These are phyloP conservation scores for Tuber calosporum DNA, from an alignment of 495 filamentous ascomycete genomes.

Conservation along the genomic window DNA sequence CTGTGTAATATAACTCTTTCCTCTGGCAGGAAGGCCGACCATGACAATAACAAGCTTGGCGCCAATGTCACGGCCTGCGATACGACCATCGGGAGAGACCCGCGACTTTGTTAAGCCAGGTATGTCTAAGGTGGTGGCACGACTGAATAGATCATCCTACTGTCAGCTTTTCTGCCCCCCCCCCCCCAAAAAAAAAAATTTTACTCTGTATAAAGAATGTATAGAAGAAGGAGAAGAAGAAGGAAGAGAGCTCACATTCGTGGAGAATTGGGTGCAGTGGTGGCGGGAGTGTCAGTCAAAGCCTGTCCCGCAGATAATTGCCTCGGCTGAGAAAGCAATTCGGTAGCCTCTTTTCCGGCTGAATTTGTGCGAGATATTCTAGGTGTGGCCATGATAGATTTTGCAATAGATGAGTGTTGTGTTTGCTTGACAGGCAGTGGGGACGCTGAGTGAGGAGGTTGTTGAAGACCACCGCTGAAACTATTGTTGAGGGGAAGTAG, in stretches of 20 bases:
- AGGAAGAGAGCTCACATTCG: constrained; percentile 54
- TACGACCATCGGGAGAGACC: constrained; percentile 88
- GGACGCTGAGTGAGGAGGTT: constrained; percentile 15
- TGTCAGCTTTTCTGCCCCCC: constrained; percentile 17
- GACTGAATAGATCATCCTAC: constrained; percentile 43
- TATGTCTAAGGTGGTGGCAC: constrained; percentile 79
- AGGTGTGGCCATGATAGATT: constrained; percentile 50
- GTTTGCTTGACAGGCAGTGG: constrained; percentile 40
- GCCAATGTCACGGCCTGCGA: constrained; percentile 83
- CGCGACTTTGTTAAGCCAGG: constrained; percentile 83
- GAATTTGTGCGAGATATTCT: constrained; percentile 32
- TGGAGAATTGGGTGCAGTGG: constrained; percentile 64
- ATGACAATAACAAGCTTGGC: constrained; percentile 96
- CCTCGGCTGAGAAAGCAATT: constrained; percentile 45
- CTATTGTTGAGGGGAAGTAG: constrained; percentile 15
- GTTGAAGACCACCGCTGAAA: constrained; percentile 17
- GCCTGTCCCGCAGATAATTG: constrained; percentile 51
- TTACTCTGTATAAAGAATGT: not conserved
- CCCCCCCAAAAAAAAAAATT: constrained; percentile 11
- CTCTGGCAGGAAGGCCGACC: constrained; percentile 89
- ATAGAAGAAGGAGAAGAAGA: constrained; percentile 20
- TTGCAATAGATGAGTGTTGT: constrained; percentile 54
- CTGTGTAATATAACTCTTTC: constrained; percentile 97
- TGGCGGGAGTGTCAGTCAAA: constrained; percentile 60
- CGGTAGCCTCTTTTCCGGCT: constrained; percentile 1